Evolutionary conservation across 164 flowering plant genomes (phyloP), one percentile per base, ranked within the genome.

Genomic region (Magnolia changhungtana): DNA sequence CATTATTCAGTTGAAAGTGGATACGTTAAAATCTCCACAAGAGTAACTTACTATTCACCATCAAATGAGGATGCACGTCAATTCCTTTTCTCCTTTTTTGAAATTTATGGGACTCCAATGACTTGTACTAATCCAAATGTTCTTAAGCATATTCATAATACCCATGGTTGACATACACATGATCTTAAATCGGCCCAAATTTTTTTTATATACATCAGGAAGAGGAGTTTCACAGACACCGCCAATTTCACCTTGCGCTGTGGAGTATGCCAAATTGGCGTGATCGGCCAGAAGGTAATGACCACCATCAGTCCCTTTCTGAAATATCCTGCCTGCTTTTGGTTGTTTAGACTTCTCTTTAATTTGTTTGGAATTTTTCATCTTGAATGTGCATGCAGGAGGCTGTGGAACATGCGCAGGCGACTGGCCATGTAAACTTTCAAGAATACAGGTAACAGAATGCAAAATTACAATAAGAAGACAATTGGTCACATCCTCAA

Each of bases 201-300:
- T 77, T 76, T 9, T 69, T 69, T 16, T 63, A 49, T 45, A 23
- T 29, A 31, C 72, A 20, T 70, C 82, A 95, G 99, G 88, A 91
- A 87, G 82, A 83, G 95, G 84, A 89, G 83, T 24, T 96, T 72
- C 69, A 94, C 99, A 0, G 96, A 94, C 82, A 94, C 99, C 21
- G 84, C 90, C 69, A 94, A 89, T 85, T 96, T 96, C 88, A 94
- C 96, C 24, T 74, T 96, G 87, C 95, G 99, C 8, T 96, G 99
- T 75, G 98, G 94, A 11, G 96, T 92, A 18, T 96, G 99, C 88
- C 99, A 94, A 84, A 89, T 87, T 50, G 99, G 99, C 72, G 88
- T 92, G 31, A 75, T 88, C 2, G 99, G 99, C 59, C 96, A 96
- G 81, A 90, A 91, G 98, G 99, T 96, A 11, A 58, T 27, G 6